phyloP scores from a whole-genome alignment of 192 early-diverging fungal genomes.

The Podila horticola region DNA sequence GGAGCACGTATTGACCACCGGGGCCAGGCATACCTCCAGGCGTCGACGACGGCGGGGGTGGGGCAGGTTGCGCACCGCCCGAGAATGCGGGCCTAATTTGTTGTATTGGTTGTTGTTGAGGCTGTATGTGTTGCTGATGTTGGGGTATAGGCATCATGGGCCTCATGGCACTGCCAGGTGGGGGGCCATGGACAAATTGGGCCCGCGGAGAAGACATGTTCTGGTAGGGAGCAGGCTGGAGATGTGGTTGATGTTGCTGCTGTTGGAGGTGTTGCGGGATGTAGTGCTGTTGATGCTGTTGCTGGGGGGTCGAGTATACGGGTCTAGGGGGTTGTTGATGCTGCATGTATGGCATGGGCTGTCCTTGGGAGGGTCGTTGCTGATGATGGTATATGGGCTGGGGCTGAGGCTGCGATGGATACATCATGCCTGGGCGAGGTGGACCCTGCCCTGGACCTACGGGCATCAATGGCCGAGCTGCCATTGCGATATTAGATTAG shows the following conservation, averaged over 20 bases:
- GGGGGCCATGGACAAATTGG: conserved; percentile 30
- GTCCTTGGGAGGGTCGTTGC: conserved; percentile 17
- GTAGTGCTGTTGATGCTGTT: conserved; percentile 16
- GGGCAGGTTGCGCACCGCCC: neutral
- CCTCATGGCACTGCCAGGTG: conserved; percentile 15
- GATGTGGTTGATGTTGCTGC: conserved; percentile 10
- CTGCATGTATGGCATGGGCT: conserved; percentile 24
- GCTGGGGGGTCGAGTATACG: conserved; percentile 31
- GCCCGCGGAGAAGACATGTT: conserved; percentile 18
- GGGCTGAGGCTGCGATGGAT: conserved; percentile 34
- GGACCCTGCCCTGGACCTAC: conserved; percentile 28
- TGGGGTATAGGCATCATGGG: conserved; percentile 28
- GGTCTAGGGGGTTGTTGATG: conserved; percentile 27
- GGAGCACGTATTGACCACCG: conserved; percentile 13
- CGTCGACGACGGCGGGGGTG: neutral
- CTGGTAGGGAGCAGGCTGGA: neutral
- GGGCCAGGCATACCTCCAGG: neutral
- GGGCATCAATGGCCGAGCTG: conserved; percentile 43
- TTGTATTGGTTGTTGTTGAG: conserved; percentile 12
- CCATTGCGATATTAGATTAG: conserved; percentile 14
- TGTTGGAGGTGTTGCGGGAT: conserved; percentile 15
- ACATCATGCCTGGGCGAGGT: conserved; percentile 32
- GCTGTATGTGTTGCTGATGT: conserved; percentile 7
- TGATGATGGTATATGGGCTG: conserved; percentile 37
- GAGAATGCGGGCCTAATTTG: conserved; percentile 2